These are phyloP conservation scores for Ustulina deusta DNA, from an alignment of 2,329 filamentous ascomycete species.

Conservation along the genomic window DNA sequence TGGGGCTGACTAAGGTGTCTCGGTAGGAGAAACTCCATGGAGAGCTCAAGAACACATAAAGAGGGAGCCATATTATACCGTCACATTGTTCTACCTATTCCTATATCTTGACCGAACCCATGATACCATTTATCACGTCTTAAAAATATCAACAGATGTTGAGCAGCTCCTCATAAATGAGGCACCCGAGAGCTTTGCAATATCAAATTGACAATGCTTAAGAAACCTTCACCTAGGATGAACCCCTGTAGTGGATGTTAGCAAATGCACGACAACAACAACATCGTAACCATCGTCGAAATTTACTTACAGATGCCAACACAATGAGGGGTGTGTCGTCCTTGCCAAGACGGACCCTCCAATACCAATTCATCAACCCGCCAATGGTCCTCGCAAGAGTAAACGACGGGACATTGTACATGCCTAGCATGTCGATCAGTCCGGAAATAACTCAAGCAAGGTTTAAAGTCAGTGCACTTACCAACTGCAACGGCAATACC, in stretches of 20 bases:
- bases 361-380: conserved; percentile 80
- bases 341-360: conserved; percentile 67
- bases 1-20: conserved; percentile 16
- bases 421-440: conserved; percentile 66
- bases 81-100: conserved; percentile 7
- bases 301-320: conserved; percentile 73
- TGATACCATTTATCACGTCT: not conserved
- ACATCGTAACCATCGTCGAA: not conserved
- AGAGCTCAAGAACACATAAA: conserved; percentile 1
- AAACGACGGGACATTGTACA: conserved; percentile 98
- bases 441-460: not conserved
- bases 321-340: conserved; percentile 85
- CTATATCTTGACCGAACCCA: conserved; percentile 5
- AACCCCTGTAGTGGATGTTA: conserved; percentile 68
- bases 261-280: conserved; percentile 8
- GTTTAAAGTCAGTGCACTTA: conserved; percentile 54
- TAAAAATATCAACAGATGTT: not conserved
- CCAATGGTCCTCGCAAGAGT: conserved; percentile 89
- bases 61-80: conserved; percentile 8
- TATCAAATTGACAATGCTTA: conserved; percentile 90
- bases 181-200: conserved; percentile 82
- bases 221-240: conserved; percentile 90
- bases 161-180: conserved; percentile 66
- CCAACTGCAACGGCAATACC: conserved; percentile 96
- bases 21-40: conserved; percentile 4